Percentiles rank a stretch among this genome's conserved stretches.
phyloP scores from a whole-genome alignment of 1,284 basidiomycete genomes.

The Apiotrichum domesticum region DNA sequence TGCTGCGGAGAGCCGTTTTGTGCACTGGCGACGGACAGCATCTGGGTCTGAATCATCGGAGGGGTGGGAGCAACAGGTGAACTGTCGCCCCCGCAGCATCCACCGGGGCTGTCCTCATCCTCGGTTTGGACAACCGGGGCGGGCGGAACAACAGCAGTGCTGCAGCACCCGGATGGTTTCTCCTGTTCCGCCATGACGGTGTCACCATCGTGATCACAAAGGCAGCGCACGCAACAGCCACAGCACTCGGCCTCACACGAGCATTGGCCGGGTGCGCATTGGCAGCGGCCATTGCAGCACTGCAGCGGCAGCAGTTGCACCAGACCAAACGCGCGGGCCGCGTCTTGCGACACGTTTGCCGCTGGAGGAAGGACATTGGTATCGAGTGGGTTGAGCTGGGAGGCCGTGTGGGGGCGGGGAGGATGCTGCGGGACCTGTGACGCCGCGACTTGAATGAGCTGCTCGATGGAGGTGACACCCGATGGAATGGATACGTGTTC shows the following conservation, averaged over 20 bases:
- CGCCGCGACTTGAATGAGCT: slow-evolving; percentile 42
- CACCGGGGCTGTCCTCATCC: not conserved
- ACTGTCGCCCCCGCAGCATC: slow-evolving; percentile 18
- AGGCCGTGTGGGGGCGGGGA: slow-evolving; percentile 8
- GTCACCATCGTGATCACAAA: slow-evolving; percentile 37
- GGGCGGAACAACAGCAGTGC: slow-evolving; percentile 42
- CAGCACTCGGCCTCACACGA: slow-evolving; percentile 46
- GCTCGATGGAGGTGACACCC: slow-evolving; percentile 42
- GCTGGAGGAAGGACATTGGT: slow-evolving; percentile 36
- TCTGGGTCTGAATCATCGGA: not conserved
- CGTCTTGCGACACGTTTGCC: slow-evolving; percentile 30
- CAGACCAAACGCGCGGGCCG: slow-evolving; percentile 35
- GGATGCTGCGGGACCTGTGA: slow-evolving; percentile 33
- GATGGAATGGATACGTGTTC: slow-evolving; percentile 40
- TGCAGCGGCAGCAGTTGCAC: slow-evolving; percentile 44
- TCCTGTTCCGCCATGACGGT: slow-evolving; percentile 15
- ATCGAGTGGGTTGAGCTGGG: slow-evolving; percentile 34
- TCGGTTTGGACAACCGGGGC: not conserved
- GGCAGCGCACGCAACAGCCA: slow-evolving; percentile 44
- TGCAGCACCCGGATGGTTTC: slow-evolving; percentile 5
- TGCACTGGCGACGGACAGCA: not conserved
- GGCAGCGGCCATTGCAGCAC: slow-evolving; percentile 47
- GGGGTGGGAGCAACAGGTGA: not conserved
- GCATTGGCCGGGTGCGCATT: slow-evolving; percentile 44
- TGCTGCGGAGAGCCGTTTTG: too few relatives aligned